Evolutionary conservation across 2,329 filamentous ascomycete genomes (phyloP), one percentile per base, ranked within the genome.

Genomic region (Periconia macrospinosa): DNA sequence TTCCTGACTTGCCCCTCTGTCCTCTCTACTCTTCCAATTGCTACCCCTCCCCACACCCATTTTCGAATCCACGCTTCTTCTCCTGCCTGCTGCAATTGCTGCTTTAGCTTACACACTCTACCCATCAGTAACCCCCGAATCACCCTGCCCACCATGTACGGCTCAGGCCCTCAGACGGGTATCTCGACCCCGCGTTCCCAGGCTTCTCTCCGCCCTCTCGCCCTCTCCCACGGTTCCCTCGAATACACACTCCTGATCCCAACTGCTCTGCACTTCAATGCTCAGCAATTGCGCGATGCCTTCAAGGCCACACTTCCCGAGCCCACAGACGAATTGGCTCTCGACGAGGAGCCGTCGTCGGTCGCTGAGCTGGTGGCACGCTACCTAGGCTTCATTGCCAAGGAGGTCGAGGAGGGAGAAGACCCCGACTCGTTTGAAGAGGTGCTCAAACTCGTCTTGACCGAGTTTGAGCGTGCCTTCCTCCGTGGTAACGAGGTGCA

Each of bases 261-360:
- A 54, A 97, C 94, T 65, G 90, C 87, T 69, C 86, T 97, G 60
- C 94, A 99, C 79, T 99, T 95, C 82, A 92, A 94, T 76, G 94
- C 94, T 67, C 89, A 92, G 56, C 91, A 96, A 79, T 83, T 97
- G 72, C 95, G 93, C 82, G 92, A 97, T 67, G 85, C 87, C 63
- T 99, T 99, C 79, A 84, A 86, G 61, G 83, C 90, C 45, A 91
- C 87, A 60, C 84, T 99, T 64, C 95, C 95, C 50, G 83, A 87
- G 68, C 90, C 94, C 53, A 99, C 95, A 73, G 94, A 99, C 74
- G 94, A 99, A 81, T 86, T 97, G 60, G 95, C 94, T 57, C 92
- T 93, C 73, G 95, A 99, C 81, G 94, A 99, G 67, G 95, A 99
- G 81, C 94, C 94, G n/a, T 97, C 94, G 37, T 99, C 95, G 20